Percentiles rank a stretch among this genome's conserved stretches.
phyloP scores from a whole-genome alignment of 208 protist species.

The Trypanosoma vivax region DNA sequence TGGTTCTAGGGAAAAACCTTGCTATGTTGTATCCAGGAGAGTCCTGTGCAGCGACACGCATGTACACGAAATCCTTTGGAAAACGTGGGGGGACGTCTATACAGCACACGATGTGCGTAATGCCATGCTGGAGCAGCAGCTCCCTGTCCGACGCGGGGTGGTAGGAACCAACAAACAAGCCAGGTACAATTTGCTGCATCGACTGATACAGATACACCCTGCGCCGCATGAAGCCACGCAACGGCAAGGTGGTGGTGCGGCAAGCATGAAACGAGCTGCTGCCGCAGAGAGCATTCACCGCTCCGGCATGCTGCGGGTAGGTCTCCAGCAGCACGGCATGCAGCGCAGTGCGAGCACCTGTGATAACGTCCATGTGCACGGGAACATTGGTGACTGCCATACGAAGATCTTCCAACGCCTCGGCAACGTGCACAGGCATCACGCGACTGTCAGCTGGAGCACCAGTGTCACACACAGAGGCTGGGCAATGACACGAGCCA shows the following conservation, averaged over 20 bases:
- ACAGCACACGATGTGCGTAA: conserved; percentile 76
- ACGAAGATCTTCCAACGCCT: conserved; percentile 46
- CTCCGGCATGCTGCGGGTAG: conserved; percentile 8
- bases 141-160: conserved; percentile 39
- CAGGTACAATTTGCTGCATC: conserved; percentile 78
- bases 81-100: conserved; percentile 49
- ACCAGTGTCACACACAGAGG: not conserved
- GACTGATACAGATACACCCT: conserved; percentile 19
- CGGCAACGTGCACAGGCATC: conserved; percentile 6
- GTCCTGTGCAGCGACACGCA: conserved; percentile 43
- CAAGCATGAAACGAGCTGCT: not conserved
- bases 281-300: conserved; percentile 9
- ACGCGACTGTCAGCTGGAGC: not conserved
- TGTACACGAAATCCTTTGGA: conserved; percentile 52
- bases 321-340: conserved; percentile 9
- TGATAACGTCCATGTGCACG: conserved; percentile 20
- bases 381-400: conserved; percentile 55
- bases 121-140: conserved; percentile 30
- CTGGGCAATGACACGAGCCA: not conserved
- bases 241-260: not conserved
- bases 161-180: conserved; percentile 77
- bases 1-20: conserved; percentile 43
- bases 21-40: conserved; percentile 35
- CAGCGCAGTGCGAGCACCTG: conserved; percentile 15
- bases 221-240: conserved; percentile 12